Evolutionary conservation across 176 grass and related monocot species (phyloP).

Genomic region (Phyllostachys edulis): DNA sequence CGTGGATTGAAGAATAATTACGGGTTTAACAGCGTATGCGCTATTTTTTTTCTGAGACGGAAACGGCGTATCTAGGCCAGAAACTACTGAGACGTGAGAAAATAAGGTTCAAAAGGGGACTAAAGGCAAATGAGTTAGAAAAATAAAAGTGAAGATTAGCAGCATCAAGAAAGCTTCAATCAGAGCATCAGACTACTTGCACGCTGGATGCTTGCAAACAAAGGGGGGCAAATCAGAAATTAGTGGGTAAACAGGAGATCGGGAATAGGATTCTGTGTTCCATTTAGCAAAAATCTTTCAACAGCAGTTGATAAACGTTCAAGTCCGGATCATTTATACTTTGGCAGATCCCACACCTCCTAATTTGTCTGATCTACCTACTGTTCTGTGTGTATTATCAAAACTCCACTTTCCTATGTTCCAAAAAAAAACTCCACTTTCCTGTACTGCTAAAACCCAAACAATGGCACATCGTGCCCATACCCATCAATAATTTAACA

Average conservation of each 20-base stretch:
- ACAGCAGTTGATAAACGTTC: constrained; percentile 25
- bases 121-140: background rate
- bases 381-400: background rate
- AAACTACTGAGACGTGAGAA: background rate
- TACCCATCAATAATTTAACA: background rate
- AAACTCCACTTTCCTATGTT: background rate
- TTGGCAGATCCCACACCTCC: background rate
- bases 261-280: constrained; percentile 29
- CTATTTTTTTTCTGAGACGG: too few relatives aligned
- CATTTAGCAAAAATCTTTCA: background rate
- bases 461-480: background rate
- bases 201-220: constrained; percentile 19
- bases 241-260: constrained; percentile 6
- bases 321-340: constrained; percentile 13
- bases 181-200: constrained; percentile 18
- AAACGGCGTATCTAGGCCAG: background rate
- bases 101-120: background rate
- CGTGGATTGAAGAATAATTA: background rate
- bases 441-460: background rate
- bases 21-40: background rate
- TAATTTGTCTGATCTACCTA: background rate
- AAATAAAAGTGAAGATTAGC: background rate
- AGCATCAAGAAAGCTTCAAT: background rate
- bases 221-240: background rate
- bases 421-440: background rate